Conservation (phyloP, 73 alveolate genomes). For the Durusdinium trenchii region DNA sequence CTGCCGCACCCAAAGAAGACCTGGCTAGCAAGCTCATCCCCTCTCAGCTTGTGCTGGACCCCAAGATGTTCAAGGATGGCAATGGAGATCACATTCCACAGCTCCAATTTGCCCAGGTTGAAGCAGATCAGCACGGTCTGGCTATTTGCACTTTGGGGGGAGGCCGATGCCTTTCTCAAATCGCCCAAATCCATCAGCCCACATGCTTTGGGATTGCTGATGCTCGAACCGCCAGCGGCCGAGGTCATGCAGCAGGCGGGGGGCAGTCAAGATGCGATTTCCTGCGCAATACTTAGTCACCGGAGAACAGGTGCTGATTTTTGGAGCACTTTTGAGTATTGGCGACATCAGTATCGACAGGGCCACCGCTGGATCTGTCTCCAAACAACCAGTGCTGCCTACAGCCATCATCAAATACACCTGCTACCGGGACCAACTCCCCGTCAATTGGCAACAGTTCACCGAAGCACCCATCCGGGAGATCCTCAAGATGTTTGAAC, state of each 20-base stretch:
- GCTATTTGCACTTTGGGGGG: not conserved
- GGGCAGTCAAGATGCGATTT: not conserved
- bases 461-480: not conserved
- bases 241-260: not conserved
- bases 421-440: not conserved
- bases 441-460: not conserved
- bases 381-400: not conserved
- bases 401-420: not conserved
- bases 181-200: too few relatives aligned
- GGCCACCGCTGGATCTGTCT: too few relatives aligned
- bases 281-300: not conserved
- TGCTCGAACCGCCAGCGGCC: too few relatives aligned
- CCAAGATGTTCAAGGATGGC: not conserved
- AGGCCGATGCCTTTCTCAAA: not conserved
- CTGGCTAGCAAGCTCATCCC: not conserved
- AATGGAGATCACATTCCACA: not conserved
- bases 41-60: too few relatives aligned
- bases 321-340: not conserved
- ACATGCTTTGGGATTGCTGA: not conserved
- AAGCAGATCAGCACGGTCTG: too few relatives aligned
- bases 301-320: too few relatives aligned
- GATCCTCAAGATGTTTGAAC: not conserved
- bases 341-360: too few relatives aligned
- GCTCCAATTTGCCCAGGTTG: too few relatives aligned
- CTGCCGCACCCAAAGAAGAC: not conserved